Conservation (phyloP, 1,284 basidiomycete species). For the Ceratobasidium sp. region DNA sequence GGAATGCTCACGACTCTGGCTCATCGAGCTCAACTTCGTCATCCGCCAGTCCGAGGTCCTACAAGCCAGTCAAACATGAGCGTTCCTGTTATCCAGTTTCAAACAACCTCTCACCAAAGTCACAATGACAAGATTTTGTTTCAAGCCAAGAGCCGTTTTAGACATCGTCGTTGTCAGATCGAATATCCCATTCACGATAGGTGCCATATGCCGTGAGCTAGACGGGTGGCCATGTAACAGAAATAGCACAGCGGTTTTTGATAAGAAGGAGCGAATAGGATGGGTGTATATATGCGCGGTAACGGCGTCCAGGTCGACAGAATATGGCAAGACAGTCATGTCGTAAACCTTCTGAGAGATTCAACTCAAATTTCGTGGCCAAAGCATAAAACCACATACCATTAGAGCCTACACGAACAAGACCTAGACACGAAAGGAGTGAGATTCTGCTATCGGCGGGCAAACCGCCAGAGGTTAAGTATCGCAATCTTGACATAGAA, state of each 20-base stretch:
- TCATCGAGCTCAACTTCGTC: background rate
- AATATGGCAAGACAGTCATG: conserved; percentile 34
- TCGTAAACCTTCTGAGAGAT: background rate
- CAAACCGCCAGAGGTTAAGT: conserved; percentile 2
- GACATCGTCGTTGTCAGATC: conserved; percentile 14
- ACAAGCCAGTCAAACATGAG: background rate
- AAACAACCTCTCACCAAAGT: conserved; percentile 20
- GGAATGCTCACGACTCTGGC: conserved; percentile 14
- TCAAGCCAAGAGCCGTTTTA: background rate
- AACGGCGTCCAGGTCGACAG: conserved; percentile 7
- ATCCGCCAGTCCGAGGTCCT: conserved; percentile 11
- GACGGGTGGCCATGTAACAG: conserved; percentile 33
- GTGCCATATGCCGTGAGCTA: conserved; percentile 36
- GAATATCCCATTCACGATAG: conserved; percentile 29
- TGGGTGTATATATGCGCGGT: conserved; percentile 42
- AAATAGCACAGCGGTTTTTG: conserved; percentile 28
- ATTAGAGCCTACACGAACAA: background rate
- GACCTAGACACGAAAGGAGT: background rate
- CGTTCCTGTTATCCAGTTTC: no score
- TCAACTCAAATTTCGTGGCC: background rate
- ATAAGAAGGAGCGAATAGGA: background rate
- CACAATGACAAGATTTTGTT: conserved; percentile 27
- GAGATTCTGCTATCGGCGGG: background rate
- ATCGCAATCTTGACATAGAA: background rate
- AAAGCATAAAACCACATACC: background rate